Percentiles rank a stretch among this genome's conserved stretches.
These are phyloP conservation scores for Trichoderma sp. DNA, from an alignment of 2,329 filamentous ascomycete genomes.

Conservation along the genomic window DNA sequence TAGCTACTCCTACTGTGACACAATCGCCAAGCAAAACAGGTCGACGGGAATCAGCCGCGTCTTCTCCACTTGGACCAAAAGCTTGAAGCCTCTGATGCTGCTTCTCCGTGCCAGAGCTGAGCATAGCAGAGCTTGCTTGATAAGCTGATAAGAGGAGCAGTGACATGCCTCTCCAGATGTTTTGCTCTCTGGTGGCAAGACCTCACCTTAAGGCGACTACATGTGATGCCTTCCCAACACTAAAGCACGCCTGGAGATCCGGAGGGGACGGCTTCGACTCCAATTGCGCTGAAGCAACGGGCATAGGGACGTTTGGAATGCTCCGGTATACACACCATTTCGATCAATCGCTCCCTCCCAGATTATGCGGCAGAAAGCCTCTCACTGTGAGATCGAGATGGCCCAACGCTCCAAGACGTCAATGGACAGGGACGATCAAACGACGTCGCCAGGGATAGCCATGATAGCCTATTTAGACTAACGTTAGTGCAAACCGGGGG, in stretches of 20 bases:
- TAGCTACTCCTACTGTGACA: neutral
- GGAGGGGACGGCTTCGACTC: neutral
- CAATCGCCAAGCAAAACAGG: neutral
- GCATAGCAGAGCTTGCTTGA: neutral
- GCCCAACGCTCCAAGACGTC: constrained; percentile 11
- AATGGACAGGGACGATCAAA: constrained; percentile 18
- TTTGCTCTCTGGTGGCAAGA: neutral
- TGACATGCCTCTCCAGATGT: neutral
- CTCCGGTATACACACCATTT: neutral
- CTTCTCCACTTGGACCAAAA: constrained; percentile 19
- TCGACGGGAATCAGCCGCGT: constrained; percentile 11
- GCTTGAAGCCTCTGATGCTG: constrained; percentile 13
- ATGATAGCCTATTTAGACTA: constrained; percentile 6
- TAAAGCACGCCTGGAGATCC: neutral
- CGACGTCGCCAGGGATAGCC: constrained; percentile 7
- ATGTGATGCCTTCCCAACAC: neutral
- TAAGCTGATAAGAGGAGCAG: constrained; percentile 19
- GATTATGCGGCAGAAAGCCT: neutral
- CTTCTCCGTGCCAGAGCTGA: neutral
- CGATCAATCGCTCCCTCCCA: neutral
- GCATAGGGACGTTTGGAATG: neutral
- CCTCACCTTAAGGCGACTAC: neutral
- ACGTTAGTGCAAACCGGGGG: constrained; percentile 19
- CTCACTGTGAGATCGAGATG: constrained; percentile 14
- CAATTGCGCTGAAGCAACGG: neutral